Evolutionary conservation across 2,329 filamentous ascomycete species (phyloP), one percentile per base, ranked within the genome.

Genomic region (Colletotrichum brevisporum): DNA sequence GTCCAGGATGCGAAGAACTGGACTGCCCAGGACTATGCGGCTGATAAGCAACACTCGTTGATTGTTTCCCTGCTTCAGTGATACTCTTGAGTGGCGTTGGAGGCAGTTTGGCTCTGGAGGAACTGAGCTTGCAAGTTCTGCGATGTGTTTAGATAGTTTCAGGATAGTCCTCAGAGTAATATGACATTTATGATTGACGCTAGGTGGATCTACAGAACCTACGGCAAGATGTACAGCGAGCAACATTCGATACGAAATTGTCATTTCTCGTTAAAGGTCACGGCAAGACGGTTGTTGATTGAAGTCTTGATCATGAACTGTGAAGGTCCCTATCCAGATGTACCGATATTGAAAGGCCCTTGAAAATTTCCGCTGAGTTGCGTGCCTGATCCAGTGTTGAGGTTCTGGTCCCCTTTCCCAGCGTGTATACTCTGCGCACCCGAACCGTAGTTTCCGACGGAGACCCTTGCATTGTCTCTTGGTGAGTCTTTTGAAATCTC

Each of bases 1-100:
- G 4, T 55, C 9, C 31, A 55, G 31, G 52, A 55, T 21, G 16
- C 31, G 16, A 15, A 55, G 31, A 27, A 55, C n/a, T 55, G 52
- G 52, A 55, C 31, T 6, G 52, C 52, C 4, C 31, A 27, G 10
- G 52, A 41, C n/a, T 16, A 55, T 41, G 31, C 52, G 16, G 52
- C 31, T 6, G 31, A 41, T 24, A 36, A 27, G 9, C n/a, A 24
- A 5, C 31, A 55, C 10, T 10, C 16, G 1, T 15, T 55, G 31
- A 55, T 41, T 3, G 52, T 43, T 15, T 43, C 41, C 6, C 13
- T 43, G 16, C 41, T 43, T 43, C 41, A 43, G 5, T 43, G 41
- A 36, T 8, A 36, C 31, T 36, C 6, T 36, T 8, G 31, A 16
- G 13, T n/a, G 41, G 16, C 41, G 41, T 15, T 8, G 13, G 41